Conservation (phyloP, 768 basidiomycete species). For the Termitomyces sp. region DNA sequence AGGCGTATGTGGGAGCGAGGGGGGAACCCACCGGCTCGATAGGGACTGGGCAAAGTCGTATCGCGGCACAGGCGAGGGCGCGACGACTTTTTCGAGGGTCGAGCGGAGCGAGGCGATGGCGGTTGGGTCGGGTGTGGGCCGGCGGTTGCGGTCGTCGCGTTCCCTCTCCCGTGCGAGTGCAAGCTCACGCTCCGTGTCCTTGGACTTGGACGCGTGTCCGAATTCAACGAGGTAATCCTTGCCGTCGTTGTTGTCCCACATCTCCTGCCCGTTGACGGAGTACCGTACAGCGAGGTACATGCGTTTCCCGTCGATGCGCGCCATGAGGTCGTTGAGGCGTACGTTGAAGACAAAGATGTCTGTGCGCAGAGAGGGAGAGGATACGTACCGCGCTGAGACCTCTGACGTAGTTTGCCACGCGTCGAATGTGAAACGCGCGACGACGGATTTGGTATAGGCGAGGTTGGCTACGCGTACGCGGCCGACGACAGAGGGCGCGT, state of each 20-base stretch:
- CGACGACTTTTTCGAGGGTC: constrained; percentile 58
- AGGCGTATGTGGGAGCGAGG: constrained; percentile 3
- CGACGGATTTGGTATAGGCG: constrained; percentile 82
- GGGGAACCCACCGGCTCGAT: constrained; percentile 41
- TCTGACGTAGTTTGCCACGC: constrained; percentile 96
- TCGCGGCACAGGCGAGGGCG: constrained; percentile 33
- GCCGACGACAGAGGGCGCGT: constrained; percentile 58
- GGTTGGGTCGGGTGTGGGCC: constrained; percentile 8
- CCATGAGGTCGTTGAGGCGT: constrained; percentile 70
- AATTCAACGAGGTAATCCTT: constrained; percentile 78
- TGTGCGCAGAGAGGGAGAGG: constrained; percentile 40
- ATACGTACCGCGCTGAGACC: constrained; percentile 68
- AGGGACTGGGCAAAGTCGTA: constrained; percentile 54
- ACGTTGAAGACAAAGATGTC: constrained; percentile 79
- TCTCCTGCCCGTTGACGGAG: constrained; percentile 61
- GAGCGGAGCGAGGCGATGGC: constrained; percentile 6
- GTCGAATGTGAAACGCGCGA: constrained; percentile 89
- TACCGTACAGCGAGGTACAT: constrained; percentile 77
- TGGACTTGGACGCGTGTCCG: constrained; percentile 22
- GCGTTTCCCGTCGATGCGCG: constrained; percentile 76
- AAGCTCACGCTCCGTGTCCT: background rate
- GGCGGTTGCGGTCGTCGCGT: constrained; percentile 6
- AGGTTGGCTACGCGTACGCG: constrained; percentile 77
- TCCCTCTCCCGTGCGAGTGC: constrained; percentile 18
- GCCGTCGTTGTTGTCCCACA: constrained; percentile 90